These are phyloP conservation scores for Manihot esculenta DNA, from an alignment of 441 rosid genomes.

Conservation along the genomic window DNA sequence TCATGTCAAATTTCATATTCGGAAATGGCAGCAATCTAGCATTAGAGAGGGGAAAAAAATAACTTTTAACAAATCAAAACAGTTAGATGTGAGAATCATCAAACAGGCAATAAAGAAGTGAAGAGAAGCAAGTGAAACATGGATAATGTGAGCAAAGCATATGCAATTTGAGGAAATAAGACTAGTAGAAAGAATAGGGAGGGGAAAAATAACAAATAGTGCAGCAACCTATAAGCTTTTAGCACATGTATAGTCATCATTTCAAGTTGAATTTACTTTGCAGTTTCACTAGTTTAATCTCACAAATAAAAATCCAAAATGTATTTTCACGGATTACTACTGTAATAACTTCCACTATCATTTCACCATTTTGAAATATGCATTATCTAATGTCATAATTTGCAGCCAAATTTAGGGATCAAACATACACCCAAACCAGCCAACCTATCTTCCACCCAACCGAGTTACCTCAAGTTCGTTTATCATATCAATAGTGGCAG, in stretches of 20 bases:
- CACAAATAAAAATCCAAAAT: constrained; percentile 1
- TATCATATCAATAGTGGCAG: constrained; percentile 72
- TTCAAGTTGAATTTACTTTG: background rate
- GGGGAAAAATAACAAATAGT: no score
- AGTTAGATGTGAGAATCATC: background rate
- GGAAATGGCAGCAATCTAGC: no score
- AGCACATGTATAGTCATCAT: background rate
- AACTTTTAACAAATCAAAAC: background rate
- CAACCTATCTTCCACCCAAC: background rate
- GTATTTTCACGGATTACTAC: constrained; percentile 2
- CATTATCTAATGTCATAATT: background rate
- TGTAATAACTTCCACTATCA: background rate
- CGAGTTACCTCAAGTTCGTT: constrained; percentile 70
- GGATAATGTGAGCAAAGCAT: background rate
- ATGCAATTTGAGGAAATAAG: background rate
- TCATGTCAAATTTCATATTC: background rate
- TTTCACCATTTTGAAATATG: background rate
- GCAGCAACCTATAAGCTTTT: background rate
- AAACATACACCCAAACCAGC: background rate
- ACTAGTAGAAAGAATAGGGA: background rate
- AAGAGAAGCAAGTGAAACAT: background rate
- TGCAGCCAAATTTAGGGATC: no score
- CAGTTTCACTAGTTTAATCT: background rate
- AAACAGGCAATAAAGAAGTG: background rate
- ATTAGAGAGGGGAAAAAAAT: no score